phyloP scores from a whole-genome alignment of 495 filamentous ascomycete genomes.

The Achaetomiella virescens region DNA sequence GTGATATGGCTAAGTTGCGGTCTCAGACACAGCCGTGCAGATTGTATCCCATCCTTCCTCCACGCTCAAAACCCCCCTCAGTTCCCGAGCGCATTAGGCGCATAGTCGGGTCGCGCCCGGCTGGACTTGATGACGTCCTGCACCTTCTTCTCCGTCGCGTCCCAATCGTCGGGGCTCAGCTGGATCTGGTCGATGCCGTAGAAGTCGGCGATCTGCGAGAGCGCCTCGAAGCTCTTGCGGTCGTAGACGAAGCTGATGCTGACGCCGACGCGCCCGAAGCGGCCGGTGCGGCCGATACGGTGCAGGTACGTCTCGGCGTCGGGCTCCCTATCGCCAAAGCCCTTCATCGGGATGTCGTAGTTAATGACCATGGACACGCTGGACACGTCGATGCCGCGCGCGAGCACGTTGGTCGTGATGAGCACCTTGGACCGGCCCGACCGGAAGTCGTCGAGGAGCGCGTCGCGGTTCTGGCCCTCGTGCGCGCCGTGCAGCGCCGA shows the following conservation, averaged over 20 bases:
- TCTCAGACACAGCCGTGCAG: not conserved
- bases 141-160: conserved; percentile 71
- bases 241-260: conserved; percentile 87
- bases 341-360: conserved; percentile 70
- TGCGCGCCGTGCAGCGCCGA: conserved; percentile 80
- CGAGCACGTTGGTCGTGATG: conserved; percentile 95
- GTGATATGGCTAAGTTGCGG: not conserved
- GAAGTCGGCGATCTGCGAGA: conserved; percentile 68
- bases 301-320: conserved; percentile 96
- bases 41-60: not conserved
- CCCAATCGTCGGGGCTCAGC: conserved; percentile 66
- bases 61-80: not conserved
- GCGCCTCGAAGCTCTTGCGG: conserved; percentile 63
- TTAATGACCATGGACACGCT: conserved; percentile 97
- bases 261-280: conserved; percentile 96
- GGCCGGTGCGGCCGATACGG: conserved; percentile 93
- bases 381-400: conserved; percentile 94
- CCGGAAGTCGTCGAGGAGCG: conserved; percentile 83
- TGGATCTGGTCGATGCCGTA: conserved; percentile 52
- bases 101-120: conserved; percentile 57
- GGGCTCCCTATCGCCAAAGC: conserved; percentile 44
- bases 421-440: conserved; percentile 86
- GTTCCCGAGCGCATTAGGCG: conserved; percentile 31
- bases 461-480: conserved; percentile 76
- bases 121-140: conserved; percentile 78